Conservation (phyloP, 2,329 filamentous ascomycete genomes). For the Scedosporium boydii region DNA sequence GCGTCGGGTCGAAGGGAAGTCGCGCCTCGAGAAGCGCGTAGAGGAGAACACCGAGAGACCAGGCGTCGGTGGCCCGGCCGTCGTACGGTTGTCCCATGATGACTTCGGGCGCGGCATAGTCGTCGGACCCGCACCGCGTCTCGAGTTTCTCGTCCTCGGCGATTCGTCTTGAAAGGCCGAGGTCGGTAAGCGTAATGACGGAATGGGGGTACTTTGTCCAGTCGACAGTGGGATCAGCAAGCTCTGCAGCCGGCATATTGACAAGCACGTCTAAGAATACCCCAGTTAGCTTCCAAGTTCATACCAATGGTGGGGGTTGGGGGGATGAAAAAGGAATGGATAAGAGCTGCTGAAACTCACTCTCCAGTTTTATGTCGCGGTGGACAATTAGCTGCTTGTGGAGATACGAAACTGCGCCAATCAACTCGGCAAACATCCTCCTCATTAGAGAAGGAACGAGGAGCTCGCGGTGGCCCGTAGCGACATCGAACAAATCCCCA, state of each 20-base stretch:
- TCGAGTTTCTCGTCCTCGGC: conserved; percentile 81
- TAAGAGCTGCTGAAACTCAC: conserved; percentile 39
- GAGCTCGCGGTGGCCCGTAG: conserved; percentile 59
- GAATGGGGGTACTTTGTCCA: conserved; percentile 73
- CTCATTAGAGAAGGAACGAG: conserved; percentile 63
- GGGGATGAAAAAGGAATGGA: conserved; percentile 4
- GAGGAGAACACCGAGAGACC: conserved; percentile 87
- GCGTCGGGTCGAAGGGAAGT: conserved; percentile 83
- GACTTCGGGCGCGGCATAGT: conserved; percentile 94
- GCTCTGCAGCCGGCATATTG: conserved; percentile 62
- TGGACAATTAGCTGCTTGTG: conserved; percentile 84
- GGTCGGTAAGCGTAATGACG: conserved; percentile 79
- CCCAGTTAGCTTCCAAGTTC: neutral
- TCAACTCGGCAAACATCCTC: conserved; percentile 82
- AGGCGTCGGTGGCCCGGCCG: conserved; percentile 82
- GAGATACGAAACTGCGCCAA: conserved; percentile 77
- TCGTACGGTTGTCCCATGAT: conserved; percentile 94
- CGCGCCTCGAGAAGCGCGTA: conserved; percentile 92
- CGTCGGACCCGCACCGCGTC: conserved; percentile 89
- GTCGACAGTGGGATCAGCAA: conserved; percentile 53
- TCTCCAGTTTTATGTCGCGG: conserved; percentile 93
- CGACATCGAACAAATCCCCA: conserved; percentile 90
- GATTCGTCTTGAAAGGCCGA: conserved; percentile 81
- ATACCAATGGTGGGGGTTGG: neutral
- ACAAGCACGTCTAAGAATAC: conserved; percentile 68